A percentile compares a stretch with the other conserved stretches of the same genome.
phyloP scores from a whole-genome alignment of 768 basidiomycete species.

The Cyclocybe cylindracea region DNA sequence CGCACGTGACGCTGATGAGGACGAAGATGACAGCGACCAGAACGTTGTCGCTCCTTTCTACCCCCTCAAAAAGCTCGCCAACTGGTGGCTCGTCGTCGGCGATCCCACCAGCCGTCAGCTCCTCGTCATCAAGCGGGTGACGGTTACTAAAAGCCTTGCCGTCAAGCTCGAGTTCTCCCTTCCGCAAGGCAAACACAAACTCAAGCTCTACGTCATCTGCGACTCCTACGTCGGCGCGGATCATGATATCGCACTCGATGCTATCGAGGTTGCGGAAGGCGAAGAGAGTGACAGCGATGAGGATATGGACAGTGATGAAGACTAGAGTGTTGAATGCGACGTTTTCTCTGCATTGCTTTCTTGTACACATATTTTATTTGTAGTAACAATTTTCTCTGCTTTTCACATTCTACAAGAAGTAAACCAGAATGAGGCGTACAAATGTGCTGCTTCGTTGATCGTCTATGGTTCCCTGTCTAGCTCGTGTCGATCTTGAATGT shows the following conservation, averaged over 20 bases:
- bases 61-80: constrained; percentile 86
- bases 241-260: constrained; percentile 83
- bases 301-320: constrained; percentile 69
- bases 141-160: constrained; percentile 80
- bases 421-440: no score
- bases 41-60: constrained; percentile 92
- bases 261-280: constrained; percentile 87
- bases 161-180: constrained; percentile 90
- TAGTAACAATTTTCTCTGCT: constrained; percentile 4
- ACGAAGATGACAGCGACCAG: constrained; percentile 66
- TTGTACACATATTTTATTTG: constrained; percentile 7
- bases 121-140: constrained; percentile 86
- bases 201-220: constrained; percentile 91
- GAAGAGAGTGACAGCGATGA: constrained; percentile 86
- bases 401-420: background rate
- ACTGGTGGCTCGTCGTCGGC: constrained; percentile 98
- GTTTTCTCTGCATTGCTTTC: background rate
- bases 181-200: constrained; percentile 77
- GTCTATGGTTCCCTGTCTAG: no score
- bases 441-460: no score
- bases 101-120: constrained; percentile 79
- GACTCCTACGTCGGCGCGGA: constrained; percentile 92
- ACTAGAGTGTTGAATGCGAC: constrained; percentile 25
- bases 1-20: constrained; percentile 80
- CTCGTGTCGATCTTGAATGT: no score